Base-by-base conservation (phyloP, 495 filamentous ascomycete species). In the Aspergillus baeticus region DNA sequence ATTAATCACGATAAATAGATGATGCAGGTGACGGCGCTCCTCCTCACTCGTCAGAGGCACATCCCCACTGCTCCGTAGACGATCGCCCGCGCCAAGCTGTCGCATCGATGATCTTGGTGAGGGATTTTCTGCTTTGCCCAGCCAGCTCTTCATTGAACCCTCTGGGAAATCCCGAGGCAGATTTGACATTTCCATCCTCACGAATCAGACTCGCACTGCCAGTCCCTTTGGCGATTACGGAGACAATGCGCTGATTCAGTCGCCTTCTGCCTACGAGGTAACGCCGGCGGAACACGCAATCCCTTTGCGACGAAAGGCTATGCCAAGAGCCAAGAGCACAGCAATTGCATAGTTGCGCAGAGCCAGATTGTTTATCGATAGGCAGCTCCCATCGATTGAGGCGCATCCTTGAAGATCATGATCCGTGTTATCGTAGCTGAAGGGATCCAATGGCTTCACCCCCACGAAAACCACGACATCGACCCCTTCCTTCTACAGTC, bases 71-170 rank as follows among this genome's bases (percentile, higher is more conserved):
- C 34, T 50, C 47, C 47, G 47, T 51, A 54, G 60, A 57, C 57
- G 63, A 66, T 66, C 63, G 63, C 60, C 63, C 63, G 57, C 58
- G 63, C 63, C 63, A 66, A 66, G 63, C 63, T 66, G 63, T 66
- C 57, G 62, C 63, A 66, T 66, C 63, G 63, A 59, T 55, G 60
- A 66, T 66, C 63, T 51, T 60, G 60, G 60, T 66, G 63, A 66
- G 63, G 63, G 63, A 66, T 66, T 66, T 66, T 66, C 60, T 66
- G 39, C 38, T 31, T 45, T 37, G 34, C 47, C 47, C 41, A 38
- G 37, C 42, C 42, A 10, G 33, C 54, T 55, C 34, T 44, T 23
- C 39, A 21, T 49, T 20, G 38, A 17, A 17, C 38, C 38, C 14
- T 10, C 41, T 10, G 10, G 41, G 41, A 8, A 43, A 49, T 14